These are phyloP conservation scores for Ophiocytium majus DNA, from an alignment of 352 stramenopile species.

Conservation along the genomic window DNA sequence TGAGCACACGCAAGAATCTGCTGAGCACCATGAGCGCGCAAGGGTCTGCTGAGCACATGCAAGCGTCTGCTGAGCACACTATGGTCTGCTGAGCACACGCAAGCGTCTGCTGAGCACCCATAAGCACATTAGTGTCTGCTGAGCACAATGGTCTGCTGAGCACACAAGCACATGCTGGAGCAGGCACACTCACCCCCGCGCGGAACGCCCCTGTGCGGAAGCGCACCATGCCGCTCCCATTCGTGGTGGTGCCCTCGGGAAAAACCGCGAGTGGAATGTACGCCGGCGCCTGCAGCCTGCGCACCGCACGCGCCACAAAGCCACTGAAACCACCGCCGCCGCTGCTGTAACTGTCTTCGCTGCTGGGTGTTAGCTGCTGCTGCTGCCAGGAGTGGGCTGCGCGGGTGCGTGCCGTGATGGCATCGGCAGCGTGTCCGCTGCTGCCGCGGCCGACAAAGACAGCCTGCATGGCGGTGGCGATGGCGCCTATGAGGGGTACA, in stretches of 20 bases:
- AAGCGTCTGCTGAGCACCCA: no score
- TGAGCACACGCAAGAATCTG: no score
- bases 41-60: no score
- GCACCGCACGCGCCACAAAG: not conserved
- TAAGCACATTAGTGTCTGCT: no score
- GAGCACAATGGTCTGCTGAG: no score
- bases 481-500: not conserved
- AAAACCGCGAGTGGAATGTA: not conserved
- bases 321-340: no score
- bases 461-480: constrained; percentile 5
- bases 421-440: not conserved
- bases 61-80: no score
- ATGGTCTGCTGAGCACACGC: no score
- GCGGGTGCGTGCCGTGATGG: not conserved
- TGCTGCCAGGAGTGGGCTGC: not conserved
- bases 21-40: no score
- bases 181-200: constrained; percentile 5
- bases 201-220: constrained; percentile 22
- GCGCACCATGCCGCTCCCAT: not conserved
- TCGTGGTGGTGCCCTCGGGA: constrained; percentile 21
- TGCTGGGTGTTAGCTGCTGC: not conserved
- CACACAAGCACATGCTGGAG: no score
- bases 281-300: not conserved
- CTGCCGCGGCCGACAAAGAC: not conserved
- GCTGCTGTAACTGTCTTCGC: not conserved